Evolutionary conservation across 768 basidiomycete species (phyloP).

Genomic region (Mycena vitilis): DNA sequence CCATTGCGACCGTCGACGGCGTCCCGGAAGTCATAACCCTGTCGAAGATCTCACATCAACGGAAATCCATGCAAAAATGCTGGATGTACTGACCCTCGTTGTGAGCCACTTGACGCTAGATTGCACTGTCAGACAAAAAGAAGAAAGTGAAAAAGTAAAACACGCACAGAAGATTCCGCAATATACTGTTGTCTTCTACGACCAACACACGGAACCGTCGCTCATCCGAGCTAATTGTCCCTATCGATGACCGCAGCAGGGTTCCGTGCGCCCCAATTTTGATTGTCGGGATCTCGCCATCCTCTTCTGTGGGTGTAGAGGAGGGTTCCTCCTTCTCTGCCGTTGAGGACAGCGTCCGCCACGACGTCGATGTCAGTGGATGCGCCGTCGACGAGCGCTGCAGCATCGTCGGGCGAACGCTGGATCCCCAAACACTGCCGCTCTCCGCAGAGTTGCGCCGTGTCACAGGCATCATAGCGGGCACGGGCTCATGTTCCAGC

Average conservation of each 20-base stretch:
- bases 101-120: constrained; percentile 72
- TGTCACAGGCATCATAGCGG: constrained; percentile 27
- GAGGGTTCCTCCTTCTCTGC: constrained; percentile 49
- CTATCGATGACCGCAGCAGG: constrained; percentile 74
- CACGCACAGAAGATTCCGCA: constrained; percentile 83
- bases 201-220: constrained; percentile 75
- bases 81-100: constrained; percentile 56
- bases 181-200: constrained; percentile 91
- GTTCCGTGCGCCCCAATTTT: constrained; percentile 71
- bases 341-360: constrained; percentile 49
- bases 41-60: constrained; percentile 36
- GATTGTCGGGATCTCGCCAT: constrained; percentile 57
- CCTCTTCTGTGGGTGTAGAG: constrained; percentile 35
- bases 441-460: constrained; percentile 65
- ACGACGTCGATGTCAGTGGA: constrained; percentile 47
- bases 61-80: constrained; percentile 32
- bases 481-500: not conserved
- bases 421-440: constrained; percentile 21
- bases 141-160: constrained; percentile 14
- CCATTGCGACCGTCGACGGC: constrained; percentile 90
- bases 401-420: constrained; percentile 62
- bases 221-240: constrained; percentile 58
- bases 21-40: constrained; percentile 81
- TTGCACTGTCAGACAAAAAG: constrained; percentile 24
- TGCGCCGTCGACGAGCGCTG: constrained; percentile 64